Base-by-base conservation (phyloP, 2,329 filamentous ascomycete species). In the Phialophora expanda region DNA sequence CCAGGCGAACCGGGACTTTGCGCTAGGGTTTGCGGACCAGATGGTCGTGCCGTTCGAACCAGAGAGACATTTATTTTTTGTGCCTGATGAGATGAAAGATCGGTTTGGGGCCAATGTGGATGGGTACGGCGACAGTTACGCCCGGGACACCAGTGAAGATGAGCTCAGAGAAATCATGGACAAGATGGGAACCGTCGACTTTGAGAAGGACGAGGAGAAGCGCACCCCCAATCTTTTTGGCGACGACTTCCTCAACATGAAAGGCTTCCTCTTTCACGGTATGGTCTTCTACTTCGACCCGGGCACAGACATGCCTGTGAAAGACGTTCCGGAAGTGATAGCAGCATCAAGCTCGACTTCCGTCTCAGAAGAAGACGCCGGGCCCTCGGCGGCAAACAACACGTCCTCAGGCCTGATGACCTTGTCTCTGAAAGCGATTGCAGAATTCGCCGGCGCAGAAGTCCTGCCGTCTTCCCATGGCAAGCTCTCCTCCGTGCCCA, bases 81-180 rank as follows among this genome's bases (percentile, higher is more conserved):
- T 84, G 0, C 84, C 87, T 3, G 83, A 81, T 1, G 82, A 88
- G 62, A 77, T 79, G 48, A 86, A 89, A 9, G 70, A 66, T 12
- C 41, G 46, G 17, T 71, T 55, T 41, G 82, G 85, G 44, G 78
- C 80, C 2, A 91, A 90, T 69, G 83, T 90, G 1, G 95, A 99
- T 75, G 80, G 83, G 61, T 95, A 87, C 72, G 90, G 90, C 0
- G 95, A 99, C 75, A 93, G 92, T 74, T 98, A 91, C 77, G 85
- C 88, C 0, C 83, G 93, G 4, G 88, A 96, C 72, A 80, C 90
- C 8, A 83, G 81, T 0, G 72, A 85, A 0, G 83, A 87, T 1
- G 90, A 94, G 72, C 82, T 97, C 56, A 64, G 51, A 30, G 65
- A 66, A 46, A 66, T 64, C 44, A 71, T 73, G 67, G 55, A 62